Evolutionary conservation across 306 rosid genomes (phyloP), one percentile per base, ranked within the genome.

Genomic region (Rosa chinensis): DNA sequence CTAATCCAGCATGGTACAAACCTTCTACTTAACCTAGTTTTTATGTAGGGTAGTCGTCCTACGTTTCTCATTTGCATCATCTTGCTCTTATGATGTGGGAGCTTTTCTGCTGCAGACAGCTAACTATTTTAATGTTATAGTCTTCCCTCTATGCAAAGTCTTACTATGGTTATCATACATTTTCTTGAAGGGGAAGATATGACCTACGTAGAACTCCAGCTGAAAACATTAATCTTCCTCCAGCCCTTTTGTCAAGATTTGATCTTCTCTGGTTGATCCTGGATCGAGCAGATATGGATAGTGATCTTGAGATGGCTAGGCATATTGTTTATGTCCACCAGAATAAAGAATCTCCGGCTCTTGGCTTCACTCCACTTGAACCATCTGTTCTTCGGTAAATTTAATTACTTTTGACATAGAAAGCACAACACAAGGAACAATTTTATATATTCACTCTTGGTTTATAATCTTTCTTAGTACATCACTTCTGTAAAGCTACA

Each of bases 301-400:
- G 84, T 76, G 99, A 96, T 90, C 97, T 96, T 85, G 98, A 96
- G 93, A 61, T 93, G 98, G 99, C 99, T 78, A 96, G 97, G 87
- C 98, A 96, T 84, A 69, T 96, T 71, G 94, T 96, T 55, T 91
- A 90, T 56, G 98, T 96, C 70, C 99, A 96, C 87, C 98, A 93
- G 87, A 90, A 91, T 77, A 95, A 76, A 82, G 97, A 95, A 83
- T 91, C 97, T 77, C 99, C 97, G 1, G 91, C 99, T 42, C 90
- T 93, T 77, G 98, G 97, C 75, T 93, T 96, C 89, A 85, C 90
- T 85, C 98, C 99, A 67, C 99, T 96, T 70, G 99, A 96, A 10
- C 89, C 99, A 79, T 90, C 98, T 79, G 90, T 96, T 84, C 93
- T 96, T 56, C 99, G 99, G 99, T 96, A 86, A 74, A 70, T 80